Evolutionary conservation across 2,329 filamentous ascomycete genomes (phyloP).

Genomic region (Diplodia intermedia): DNA sequence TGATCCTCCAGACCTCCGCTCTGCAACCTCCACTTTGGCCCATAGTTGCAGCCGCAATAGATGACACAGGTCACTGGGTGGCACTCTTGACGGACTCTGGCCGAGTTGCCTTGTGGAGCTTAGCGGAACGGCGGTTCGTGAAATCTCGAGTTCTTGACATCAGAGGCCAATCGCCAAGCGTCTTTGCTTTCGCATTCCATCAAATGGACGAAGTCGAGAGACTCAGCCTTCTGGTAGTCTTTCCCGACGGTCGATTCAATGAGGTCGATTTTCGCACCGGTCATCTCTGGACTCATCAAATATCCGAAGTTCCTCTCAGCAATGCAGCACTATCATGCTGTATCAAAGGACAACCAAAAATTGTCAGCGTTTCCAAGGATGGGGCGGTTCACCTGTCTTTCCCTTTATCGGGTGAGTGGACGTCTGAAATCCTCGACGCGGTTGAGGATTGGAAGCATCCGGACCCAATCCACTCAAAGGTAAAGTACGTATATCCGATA

Average conservation of each 20-base stretch:
- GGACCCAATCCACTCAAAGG: conserved; percentile 51
- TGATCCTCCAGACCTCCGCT: conserved; percentile 42
- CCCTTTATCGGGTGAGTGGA: conserved; percentile 38
- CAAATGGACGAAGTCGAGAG: conserved; percentile 41
- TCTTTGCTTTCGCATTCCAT: conserved; percentile 67
- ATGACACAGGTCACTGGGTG: conserved; percentile 69
- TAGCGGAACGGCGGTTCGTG: conserved; percentile 64
- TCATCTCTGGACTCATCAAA: conserved; percentile 41
- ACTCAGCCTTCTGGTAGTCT: conserved; percentile 64
- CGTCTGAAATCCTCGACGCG: conserved; percentile 45
- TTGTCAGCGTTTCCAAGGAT: conserved; percentile 45
- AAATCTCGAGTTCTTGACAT: conserved; percentile 63
- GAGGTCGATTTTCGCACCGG: conserved; percentile 62
- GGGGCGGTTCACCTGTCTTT: conserved; percentile 46
- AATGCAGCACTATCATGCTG: conserved; percentile 42
- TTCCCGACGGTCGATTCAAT: conserved; percentile 67
- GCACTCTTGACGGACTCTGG: conserved; percentile 68
- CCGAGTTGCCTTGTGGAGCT: conserved; percentile 68
- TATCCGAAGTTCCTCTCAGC: conserved; percentile 40
- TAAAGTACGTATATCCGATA: conserved; percentile 65
- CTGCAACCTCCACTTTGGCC: conserved; percentile 50
- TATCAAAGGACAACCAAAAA: conserved; percentile 40
- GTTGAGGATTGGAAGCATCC: conserved; percentile 37
- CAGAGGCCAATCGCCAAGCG: conserved; percentile 64
- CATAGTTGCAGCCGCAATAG: conserved; percentile 68